Conservation (phyloP, 306 rosid species). For the Casuarina equisetifolia region DNA sequence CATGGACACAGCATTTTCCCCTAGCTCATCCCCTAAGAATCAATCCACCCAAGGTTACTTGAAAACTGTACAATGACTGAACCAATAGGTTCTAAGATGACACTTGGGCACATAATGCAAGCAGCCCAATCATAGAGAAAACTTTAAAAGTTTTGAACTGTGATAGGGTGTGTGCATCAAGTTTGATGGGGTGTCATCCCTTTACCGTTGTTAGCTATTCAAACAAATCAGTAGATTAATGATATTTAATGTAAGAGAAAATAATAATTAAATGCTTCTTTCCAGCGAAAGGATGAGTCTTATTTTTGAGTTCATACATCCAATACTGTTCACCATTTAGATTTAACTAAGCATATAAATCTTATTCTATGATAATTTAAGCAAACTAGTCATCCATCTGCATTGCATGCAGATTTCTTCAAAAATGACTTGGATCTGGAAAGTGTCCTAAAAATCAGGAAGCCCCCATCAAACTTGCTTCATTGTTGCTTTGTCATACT, state of each 20-base stretch:
- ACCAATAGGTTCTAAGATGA: neutral
- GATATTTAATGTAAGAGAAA: neutral
- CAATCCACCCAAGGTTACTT: conserved; percentile 18
- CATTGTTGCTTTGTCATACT: neutral
- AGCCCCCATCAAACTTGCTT: neutral
- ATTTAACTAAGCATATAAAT: neutral
- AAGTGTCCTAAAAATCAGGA: neutral
- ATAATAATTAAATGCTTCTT: neutral
- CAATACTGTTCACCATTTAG: neutral
- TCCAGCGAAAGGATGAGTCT: no score
- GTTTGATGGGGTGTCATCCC: neutral
- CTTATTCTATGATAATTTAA: neutral
- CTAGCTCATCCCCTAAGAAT: conserved; percentile 46
- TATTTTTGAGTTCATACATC: neutral
- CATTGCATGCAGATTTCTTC: neutral
- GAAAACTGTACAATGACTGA: conserved; percentile 14
- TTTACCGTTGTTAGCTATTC: neutral
- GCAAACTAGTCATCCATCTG: neutral
- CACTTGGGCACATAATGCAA: conserved; percentile 4
- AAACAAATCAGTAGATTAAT: neutral
- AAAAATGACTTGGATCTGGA: neutral
- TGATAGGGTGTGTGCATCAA: neutral
- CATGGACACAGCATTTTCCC: conserved; percentile 55
- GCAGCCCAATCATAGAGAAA: neutral
- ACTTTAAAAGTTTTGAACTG: neutral